Percentiles rank a stretch among this genome's conserved stretches.
phyloP scores from a whole-genome alignment of 2,329 filamentous ascomycete genomes.

The Colletotrichum scovillei region DNA sequence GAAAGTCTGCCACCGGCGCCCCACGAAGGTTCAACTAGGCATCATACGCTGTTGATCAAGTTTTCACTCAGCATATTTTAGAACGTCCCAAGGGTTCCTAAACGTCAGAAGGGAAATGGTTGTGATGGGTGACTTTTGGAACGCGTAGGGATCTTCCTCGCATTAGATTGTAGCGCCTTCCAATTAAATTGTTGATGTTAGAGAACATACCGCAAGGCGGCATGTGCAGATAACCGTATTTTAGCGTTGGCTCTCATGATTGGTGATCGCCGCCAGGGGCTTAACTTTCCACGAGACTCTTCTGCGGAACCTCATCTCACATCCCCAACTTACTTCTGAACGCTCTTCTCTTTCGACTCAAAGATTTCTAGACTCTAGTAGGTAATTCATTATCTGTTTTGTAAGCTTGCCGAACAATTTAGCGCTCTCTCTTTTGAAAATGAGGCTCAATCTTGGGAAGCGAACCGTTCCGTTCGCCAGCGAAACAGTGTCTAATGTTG shows the following conservation, averaged over 20 bases:
- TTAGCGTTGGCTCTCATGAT: background rate
- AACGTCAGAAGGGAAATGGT: too few species aligned
- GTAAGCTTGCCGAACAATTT: background rate
- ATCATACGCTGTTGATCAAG: background rate
- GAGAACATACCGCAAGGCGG: background rate
- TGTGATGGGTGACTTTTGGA: background rate
- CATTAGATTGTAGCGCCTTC: background rate
- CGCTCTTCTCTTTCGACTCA: background rate
- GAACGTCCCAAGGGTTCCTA: background rate
- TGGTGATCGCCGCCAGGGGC: background rate
- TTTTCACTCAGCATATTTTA: too few species aligned
- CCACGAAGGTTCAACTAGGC: background rate
- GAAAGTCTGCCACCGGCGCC: background rate
- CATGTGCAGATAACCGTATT: background rate
- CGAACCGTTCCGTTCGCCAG: background rate
- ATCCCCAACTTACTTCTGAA: background rate
- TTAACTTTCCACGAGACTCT: background rate
- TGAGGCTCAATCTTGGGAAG: background rate
- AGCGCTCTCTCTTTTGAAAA: background rate
- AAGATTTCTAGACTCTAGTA: background rate
- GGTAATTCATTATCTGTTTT: background rate
- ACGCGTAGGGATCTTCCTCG: background rate
- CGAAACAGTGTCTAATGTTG: constrained; percentile 21
- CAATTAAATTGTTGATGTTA: background rate
- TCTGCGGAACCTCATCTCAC: constrained; percentile 11